phyloP scores from a whole-genome alignment of 1,139 yeast species.

The Taphrina deformans region DNA sequence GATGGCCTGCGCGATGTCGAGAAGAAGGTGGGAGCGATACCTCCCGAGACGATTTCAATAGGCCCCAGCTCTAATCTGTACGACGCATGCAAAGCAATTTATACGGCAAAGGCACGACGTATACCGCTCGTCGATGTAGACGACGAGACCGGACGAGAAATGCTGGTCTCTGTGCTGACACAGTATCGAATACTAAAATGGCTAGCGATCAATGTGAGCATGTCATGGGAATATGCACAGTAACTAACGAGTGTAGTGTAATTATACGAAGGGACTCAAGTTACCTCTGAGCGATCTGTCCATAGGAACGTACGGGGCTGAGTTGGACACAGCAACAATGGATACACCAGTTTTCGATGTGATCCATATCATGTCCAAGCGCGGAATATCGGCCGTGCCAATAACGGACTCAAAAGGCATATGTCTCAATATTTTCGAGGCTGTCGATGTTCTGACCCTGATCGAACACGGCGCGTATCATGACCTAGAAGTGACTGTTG shows the following conservation, averaged over 20 bases:
- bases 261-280: conserved; percentile 81
- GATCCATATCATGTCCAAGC: conserved; percentile 73
- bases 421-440: conserved; percentile 87
- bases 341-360: conserved; percentile 93
- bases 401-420: conserved; percentile 72
- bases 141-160: conserved; percentile 87
- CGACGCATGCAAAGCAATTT: conserved; percentile 93
- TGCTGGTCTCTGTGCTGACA: conserved; percentile 82
- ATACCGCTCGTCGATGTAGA: conserved; percentile 93
- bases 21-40: conserved; percentile 81
- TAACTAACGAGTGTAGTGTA: conserved; percentile 53
- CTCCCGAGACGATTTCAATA: conserved; percentile 81
- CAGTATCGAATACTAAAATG: conserved; percentile 95
- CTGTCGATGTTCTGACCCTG: conserved; percentile 87
- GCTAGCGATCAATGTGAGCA: conserved; percentile 69
- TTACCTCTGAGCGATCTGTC: conserved; percentile 69
- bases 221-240: not conserved
- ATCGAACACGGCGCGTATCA: conserved; percentile 94
- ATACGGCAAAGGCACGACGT: conserved; percentile 84
- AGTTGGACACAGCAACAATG: conserved; percentile 80
- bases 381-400: conserved; percentile 87
- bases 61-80: conserved; percentile 89
- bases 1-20: conserved; percentile 78
- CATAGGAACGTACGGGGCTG: conserved; percentile 54
- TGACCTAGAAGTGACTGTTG: conserved; percentile 86